Conservation (phyloP, 2,329 filamentous ascomycete species). For the Diaporthe humulicola region DNA sequence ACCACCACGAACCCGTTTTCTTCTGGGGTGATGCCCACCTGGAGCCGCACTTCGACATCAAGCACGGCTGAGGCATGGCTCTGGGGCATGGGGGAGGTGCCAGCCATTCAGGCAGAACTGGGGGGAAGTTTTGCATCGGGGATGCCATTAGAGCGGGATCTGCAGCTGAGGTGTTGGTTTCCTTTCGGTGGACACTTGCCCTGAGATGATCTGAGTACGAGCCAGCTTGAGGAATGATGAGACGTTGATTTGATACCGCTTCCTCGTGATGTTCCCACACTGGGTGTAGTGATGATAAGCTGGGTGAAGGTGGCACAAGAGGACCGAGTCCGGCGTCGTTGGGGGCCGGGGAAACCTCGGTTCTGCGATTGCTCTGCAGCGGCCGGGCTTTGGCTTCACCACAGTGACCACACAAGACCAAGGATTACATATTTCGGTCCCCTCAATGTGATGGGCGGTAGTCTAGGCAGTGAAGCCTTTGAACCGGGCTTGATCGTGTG, state of each 20-base stretch:
- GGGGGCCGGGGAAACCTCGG: neutral
- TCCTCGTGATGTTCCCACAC: neutral
- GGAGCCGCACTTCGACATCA: conserved; percentile 10
- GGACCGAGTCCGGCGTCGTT: neutral
- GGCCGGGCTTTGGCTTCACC: neutral
- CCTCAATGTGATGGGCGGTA: neutral
- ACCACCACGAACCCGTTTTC: conserved; percentile 32
- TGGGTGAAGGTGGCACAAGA: neutral
- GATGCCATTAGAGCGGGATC: neutral
- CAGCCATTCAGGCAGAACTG: no score
- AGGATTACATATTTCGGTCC: neutral
- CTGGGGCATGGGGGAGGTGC: neutral
- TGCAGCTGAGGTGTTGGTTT: neutral
- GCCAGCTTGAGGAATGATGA: neutral
- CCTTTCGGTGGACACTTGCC: neutral
- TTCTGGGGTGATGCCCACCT: conserved; percentile 25
- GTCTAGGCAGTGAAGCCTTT: neutral
- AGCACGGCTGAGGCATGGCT: conserved; percentile 12
- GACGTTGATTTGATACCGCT: neutral
- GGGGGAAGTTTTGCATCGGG: neutral
- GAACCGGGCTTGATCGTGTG: neutral
- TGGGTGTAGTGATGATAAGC: neutral
- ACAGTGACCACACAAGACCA: neutral
- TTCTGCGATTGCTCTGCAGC: neutral
- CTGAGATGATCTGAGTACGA: neutral